Conservation (phyloP, 2,329 filamentous ascomycete genomes). For the Botrytis elliptica region DNA sequence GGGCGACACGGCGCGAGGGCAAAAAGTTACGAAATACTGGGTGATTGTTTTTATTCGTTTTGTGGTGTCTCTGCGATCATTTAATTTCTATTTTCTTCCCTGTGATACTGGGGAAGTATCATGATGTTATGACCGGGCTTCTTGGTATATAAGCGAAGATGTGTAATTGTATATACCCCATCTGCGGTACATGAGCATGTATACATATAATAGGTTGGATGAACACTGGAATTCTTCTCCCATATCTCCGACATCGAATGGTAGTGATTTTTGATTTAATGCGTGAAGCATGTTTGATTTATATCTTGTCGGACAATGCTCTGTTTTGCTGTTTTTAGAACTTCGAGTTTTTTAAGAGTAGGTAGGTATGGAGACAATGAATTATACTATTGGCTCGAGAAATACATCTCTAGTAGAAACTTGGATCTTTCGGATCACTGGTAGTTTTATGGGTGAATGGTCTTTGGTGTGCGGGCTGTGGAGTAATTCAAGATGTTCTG, state of each 20-base stretch:
- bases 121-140: background rate
- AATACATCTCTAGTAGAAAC: background rate
- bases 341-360: background rate
- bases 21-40: background rate
- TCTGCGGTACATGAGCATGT: background rate
- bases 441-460: background rate
- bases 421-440: background rate
- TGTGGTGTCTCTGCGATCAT: background rate
- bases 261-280: background rate
- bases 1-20: background rate
- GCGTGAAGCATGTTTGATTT: background rate
- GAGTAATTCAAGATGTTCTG: background rate
- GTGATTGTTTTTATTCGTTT: background rate
- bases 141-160: background rate
- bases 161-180: background rate
- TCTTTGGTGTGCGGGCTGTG: background rate
- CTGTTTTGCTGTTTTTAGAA: background rate
- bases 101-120: background rate
- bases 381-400: background rate
- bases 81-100: background rate
- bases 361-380: background rate
- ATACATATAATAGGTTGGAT: background rate
- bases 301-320: background rate
- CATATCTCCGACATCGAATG: background rate
- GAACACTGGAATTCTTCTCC: background rate